Conservation (phyloP, 2,329 filamentous ascomycete species). For the Alternaria atra region DNA sequence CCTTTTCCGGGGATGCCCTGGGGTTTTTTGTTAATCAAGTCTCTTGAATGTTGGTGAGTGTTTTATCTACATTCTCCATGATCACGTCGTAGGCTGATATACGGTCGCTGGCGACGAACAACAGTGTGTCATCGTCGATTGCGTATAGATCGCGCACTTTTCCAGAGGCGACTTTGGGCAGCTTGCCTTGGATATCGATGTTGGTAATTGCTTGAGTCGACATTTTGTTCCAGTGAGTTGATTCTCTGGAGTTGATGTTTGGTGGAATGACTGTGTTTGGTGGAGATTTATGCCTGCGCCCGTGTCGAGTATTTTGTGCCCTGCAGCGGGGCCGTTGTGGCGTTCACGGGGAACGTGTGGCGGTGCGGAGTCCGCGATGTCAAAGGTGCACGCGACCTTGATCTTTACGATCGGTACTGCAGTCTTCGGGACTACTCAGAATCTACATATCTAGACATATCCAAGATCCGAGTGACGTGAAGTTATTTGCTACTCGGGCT, state of each 20-base stretch:
- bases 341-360: slow-evolving; percentile 3
- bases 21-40: background rate
- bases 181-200: slow-evolving; percentile 47
- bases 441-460: background rate
- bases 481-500: background rate
- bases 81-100: slow-evolving; percentile 97
- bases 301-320: slow-evolving; percentile 30
- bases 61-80: slow-evolving; percentile 73
- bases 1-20: slow-evolving; percentile 75
- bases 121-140: slow-evolving; percentile 73
- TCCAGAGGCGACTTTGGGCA: slow-evolving; percentile 64
- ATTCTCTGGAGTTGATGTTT: slow-evolving; percentile 3
- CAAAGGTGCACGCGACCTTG: background rate
- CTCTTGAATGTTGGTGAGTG: background rate
- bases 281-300: slow-evolving; percentile 17
- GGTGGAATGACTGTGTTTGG: slow-evolving; percentile 15
- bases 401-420: background rate
- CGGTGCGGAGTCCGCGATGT: background rate
- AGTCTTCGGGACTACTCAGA: too few relatives aligned
- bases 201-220: slow-evolving; percentile 37
- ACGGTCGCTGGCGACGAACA: slow-evolving; percentile 87
- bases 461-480: background rate
- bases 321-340: slow-evolving; percentile 23
- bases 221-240: slow-evolving; percentile 29
- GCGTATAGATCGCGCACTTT: slow-evolving; percentile 87